phyloP scores from a whole-genome alignment of 345 rosid species.

The Syzygium oleosum region DNA sequence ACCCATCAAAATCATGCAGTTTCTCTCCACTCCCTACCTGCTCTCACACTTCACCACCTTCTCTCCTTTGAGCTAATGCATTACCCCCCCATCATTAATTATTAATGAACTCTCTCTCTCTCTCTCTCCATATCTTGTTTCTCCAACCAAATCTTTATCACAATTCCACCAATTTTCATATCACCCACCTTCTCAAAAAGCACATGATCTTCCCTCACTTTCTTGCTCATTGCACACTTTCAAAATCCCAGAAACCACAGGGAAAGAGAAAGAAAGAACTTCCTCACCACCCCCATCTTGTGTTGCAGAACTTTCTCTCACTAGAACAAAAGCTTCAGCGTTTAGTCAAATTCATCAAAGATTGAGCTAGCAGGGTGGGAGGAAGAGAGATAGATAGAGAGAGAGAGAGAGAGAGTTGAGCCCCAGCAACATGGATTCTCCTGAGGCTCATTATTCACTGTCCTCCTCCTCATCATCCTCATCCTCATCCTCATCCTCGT shows the following conservation, averaged over 20 bases:
- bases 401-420: not conserved
- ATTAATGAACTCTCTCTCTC: not conserved
- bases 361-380: not conserved
- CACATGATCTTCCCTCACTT: not conserved
- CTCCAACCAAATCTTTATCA: not conserved
- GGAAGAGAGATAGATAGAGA: not conserved
- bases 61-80: not conserved
- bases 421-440: not conserved
- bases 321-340: not conserved
- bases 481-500: conserved; percentile 7
- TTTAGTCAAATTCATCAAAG: not conserved
- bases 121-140: not conserved
- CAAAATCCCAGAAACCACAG: not conserved
- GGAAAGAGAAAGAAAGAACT: not conserved
- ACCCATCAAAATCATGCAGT: not conserved
- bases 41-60: conserved; percentile 3
- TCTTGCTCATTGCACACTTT: not conserved
- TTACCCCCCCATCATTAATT: not conserved
- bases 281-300: not conserved
- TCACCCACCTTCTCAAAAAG: not conserved
- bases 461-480: conserved; percentile 1
- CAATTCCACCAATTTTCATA: not conserved
- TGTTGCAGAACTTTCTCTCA: not conserved
- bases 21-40: conserved; percentile 6
- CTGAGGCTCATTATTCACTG: not conserved